Base-by-base conservation (phyloP, 805 yeast species). In the Nakazawaea peltata region DNA sequence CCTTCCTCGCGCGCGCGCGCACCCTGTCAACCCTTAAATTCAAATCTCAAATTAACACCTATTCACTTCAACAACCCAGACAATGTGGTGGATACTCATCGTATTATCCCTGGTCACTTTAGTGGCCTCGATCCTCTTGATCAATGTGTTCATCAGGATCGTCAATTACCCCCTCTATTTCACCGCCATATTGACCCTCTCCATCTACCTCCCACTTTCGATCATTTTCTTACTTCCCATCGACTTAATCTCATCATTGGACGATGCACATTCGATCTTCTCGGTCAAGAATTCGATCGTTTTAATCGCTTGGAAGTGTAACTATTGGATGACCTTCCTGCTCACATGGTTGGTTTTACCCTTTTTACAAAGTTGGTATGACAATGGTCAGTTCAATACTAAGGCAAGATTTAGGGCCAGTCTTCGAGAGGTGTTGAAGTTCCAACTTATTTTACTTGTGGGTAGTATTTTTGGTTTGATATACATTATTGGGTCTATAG, bases 341-440 rank as follows among this genome's bases (percentile, higher is more conserved):
- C 57, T 84, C 36, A 85, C 94, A 28, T 85, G 95, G 95, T 57
- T 74, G 5, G 43, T 82, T 1, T 54, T 85, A 32, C 95, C 95
- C 0, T 57, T 79, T 23, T 59, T 81, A 18, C 92, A 84, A 51
- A 79, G 77, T 45, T 85, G 71, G 61, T 78, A 74, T 45, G 71
- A 74, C 33, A 77, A 85, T 2, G 94, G 94, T 8, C 69, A 77
- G 50, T 71, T 65, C 47, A 69, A 69, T 27, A 63, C 63, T 5
- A 40, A 53, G 5, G 57, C 58, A 13, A 61, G 70, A 39, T 50
- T 82, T 34, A 59, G 56, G 36, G 82, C 81, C 39, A 78, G 94
- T 1, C 37, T 79, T 25, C 56, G 63, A 28, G 59, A 62, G 33
- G 74, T 82, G 41, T 47, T 81, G 15, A 69, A 67, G 46, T 83